phyloP scores from a whole-genome alignment of 2,329 filamentous ascomycete species.

The Microcyclosporella mali region DNA sequence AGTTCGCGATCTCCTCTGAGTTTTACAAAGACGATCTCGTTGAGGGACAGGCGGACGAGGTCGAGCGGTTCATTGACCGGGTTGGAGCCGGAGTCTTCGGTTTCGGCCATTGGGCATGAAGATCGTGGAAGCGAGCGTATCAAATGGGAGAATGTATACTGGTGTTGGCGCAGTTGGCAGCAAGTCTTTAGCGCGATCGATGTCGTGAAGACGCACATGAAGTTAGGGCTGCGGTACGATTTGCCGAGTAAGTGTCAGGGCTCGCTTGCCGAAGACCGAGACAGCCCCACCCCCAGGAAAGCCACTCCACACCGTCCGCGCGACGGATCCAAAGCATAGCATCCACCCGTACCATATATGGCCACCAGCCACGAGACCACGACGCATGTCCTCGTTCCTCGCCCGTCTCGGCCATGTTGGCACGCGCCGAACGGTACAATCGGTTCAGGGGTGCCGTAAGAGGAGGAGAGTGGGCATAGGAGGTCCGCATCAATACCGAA shows the following conservation, averaged over 20 bases:
- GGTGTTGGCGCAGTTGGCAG: background rate
- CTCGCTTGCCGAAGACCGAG: too few relatives aligned
- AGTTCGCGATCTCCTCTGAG: constrained; percentile 91
- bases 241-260: too few relatives aligned
- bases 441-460: constrained; percentile 14
- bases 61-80: constrained; percentile 84
- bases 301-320: too few relatives aligned
- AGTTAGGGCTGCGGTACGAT: too few relatives aligned
- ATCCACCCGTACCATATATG: constrained; percentile 12
- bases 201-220: too few relatives aligned
- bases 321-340: constrained; percentile 1
- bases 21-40: constrained; percentile 97
- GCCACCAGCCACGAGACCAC: constrained; percentile 9
- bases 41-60: constrained; percentile 85
- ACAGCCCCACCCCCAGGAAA: too few relatives aligned
- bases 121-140: too few relatives aligned
- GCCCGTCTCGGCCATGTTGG: constrained; percentile 21
- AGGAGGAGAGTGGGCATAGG: constrained; percentile 18
- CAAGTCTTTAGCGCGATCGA: background rate
- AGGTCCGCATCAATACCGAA: constrained; percentile 11
- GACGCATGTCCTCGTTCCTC: constrained; percentile 21
- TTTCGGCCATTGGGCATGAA: constrained; percentile 65
- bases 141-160: background rate
- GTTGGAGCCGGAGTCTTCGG: constrained; percentile 55
- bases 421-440: constrained; percentile 13